These are phyloP conservation scores for Zygosaccharomyces sapae DNA, from an alignment of 1,139 yeast genomes.

Conservation along the genomic window DNA sequence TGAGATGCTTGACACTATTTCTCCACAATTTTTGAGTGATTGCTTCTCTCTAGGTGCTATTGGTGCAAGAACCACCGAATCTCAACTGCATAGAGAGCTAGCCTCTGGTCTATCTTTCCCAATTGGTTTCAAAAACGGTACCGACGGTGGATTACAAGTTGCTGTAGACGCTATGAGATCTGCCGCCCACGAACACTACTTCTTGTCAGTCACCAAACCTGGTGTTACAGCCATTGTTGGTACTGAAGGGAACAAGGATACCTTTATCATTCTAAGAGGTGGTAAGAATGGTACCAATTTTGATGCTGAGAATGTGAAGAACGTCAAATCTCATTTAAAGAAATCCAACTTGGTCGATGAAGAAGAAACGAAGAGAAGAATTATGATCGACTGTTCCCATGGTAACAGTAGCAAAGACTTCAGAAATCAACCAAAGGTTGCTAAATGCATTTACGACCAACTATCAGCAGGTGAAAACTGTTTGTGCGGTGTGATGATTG, in stretches of 20 bases:
- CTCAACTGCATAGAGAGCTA: constrained; percentile 92
- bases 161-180: constrained; percentile 93
- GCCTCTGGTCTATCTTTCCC: constrained; percentile 98
- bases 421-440: constrained; percentile 92
- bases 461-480: constrained; percentile 66
- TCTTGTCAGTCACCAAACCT: constrained; percentile 86
- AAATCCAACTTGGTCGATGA: constrained; percentile 52
- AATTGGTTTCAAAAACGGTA: constrained; percentile 94
- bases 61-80: constrained; percentile 97
- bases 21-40: constrained; percentile 90
- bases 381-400: constrained; percentile 97
- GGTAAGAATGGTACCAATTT: constrained; percentile 90
- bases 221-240: constrained; percentile 95
- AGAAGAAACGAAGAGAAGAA: constrained; percentile 53
- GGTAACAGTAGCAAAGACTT: constrained; percentile 90
- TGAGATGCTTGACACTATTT: constrained; percentile 95
- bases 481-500: constrained; percentile 95
- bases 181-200: constrained; percentile 90
- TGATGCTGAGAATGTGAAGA: constrained; percentile 69
- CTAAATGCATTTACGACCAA: constrained; percentile 73
- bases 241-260: constrained; percentile 87
- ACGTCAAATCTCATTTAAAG: constrained; percentile 60
- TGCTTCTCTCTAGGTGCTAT: constrained; percentile 91
- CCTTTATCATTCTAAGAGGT: constrained; percentile 90
- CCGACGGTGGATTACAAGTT: constrained; percentile 88